Conservation (phyloP, 805 yeast species). For the Starmerella potacharoeniae region DNA sequence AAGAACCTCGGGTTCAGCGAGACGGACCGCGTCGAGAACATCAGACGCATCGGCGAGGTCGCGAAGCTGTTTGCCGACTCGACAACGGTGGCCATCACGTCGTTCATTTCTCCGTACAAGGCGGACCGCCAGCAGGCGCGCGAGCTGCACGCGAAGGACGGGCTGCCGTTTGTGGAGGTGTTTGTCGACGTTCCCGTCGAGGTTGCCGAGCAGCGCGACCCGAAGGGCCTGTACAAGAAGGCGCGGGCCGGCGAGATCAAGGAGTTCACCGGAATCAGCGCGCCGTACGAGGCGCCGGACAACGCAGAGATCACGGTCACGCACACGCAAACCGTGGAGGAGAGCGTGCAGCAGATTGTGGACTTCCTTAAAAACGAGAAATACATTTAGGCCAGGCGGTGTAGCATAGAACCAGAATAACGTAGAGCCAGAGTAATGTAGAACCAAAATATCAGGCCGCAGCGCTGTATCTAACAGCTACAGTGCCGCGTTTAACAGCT, state of each 20-base stretch:
- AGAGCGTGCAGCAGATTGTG: constrained; percentile 62
- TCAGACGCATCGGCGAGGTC: constrained; percentile 89
- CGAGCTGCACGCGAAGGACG: constrained; percentile 62
- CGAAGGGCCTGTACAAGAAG: constrained; percentile 92
- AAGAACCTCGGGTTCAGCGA: constrained; percentile 91
- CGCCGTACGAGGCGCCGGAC: constrained; percentile 91
- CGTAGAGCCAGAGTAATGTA: too few species aligned
- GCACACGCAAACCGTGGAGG: constrained; percentile 60
- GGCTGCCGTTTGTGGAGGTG: constrained; percentile 79
- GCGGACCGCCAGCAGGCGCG: constrained; percentile 79
- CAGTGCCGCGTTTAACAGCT: too few species aligned
- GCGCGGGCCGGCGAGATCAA: constrained; percentile 91
- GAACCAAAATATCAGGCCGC: too few species aligned
- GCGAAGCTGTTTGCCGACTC: constrained; percentile 89
- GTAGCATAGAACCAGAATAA: too few species aligned
- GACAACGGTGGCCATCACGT: constrained; percentile 76
- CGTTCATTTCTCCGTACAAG: constrained; percentile 86
- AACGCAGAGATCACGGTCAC: constrained; percentile 75
- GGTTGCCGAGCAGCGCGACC: constrained; percentile 94
- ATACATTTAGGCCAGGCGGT: constrained; percentile 10
- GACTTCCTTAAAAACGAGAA: constrained; percentile 35
- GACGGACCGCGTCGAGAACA: constrained; percentile 85
- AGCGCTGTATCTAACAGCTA: neutral
- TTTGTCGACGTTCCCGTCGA: constrained; percentile 86
- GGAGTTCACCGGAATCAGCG: constrained; percentile 91